Evolutionary conservation across 768 basidiomycete species (phyloP).

Genomic region (Galerina marginata): DNA sequence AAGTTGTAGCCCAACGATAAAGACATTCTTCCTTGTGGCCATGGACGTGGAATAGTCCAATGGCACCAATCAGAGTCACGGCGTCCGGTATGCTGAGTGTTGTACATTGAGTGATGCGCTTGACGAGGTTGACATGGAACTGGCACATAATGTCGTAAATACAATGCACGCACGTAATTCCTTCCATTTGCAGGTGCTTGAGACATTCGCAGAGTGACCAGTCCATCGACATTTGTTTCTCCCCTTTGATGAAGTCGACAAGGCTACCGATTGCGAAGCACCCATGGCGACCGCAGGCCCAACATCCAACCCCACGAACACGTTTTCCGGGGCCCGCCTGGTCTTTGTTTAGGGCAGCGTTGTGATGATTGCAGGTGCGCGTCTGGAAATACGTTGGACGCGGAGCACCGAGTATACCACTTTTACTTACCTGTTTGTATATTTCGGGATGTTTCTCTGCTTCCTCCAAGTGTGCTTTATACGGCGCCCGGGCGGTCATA

Average conservation of each 20-base stretch:
- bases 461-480: constrained; percentile 27
- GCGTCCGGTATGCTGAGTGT: not conserved
- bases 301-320: constrained; percentile 18
- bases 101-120: not conserved
- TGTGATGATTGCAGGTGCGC: constrained; percentile 1
- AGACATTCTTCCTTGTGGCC: constrained; percentile 32
- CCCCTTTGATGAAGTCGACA: constrained; percentile 31
- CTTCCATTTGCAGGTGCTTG: constrained; percentile 5
- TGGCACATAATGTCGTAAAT: constrained; percentile 29
- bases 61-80: constrained; percentile 13
- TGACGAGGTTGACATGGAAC: constrained; percentile 13
- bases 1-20: constrained; percentile 28
- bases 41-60: constrained; percentile 37
- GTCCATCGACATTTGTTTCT: constrained; percentile 32
- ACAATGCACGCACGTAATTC: not conserved
- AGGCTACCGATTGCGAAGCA: constrained; percentile 22
- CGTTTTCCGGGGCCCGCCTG: not conserved
- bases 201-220: constrained; percentile 24
- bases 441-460: not conserved
- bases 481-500: constrained; percentile 24
- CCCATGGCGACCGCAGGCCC: constrained; percentile 26
- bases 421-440: no score
- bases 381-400: not conserved
- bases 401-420: no score
- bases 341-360: not conserved